phyloP scores from a whole-genome alignment of 495 filamentous ascomycete genomes.

The Sporormia fimetaria region DNA sequence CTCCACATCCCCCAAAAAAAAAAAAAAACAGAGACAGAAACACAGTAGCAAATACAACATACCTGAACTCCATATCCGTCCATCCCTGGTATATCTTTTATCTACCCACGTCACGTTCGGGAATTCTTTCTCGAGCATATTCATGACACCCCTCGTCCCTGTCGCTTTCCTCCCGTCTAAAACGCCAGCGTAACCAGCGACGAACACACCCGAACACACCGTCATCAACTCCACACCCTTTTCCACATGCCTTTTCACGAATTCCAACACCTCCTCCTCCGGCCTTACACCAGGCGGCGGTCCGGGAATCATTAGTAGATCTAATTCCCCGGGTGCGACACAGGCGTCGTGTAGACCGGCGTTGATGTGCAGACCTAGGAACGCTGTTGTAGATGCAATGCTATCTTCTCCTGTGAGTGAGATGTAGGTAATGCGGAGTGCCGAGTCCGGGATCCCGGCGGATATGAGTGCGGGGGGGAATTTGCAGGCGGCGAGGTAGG shows the following conservation, averaged over 20 bases:
- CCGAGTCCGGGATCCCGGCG: conserved; percentile 7
- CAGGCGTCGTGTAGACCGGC: conserved; percentile 8
- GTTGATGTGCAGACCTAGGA: conserved; percentile 5
- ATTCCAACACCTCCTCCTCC: conserved; percentile 11
- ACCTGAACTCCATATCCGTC: conserved; percentile 36
- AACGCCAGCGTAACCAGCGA: conserved; percentile 18
- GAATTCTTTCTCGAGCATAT: conserved; percentile 11
- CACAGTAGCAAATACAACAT: conserved; percentile 22
- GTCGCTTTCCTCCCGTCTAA: conserved; percentile 22
- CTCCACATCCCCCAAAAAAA: neutral
- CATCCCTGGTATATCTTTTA: conserved; percentile 12
- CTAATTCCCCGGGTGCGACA: conserved; percentile 17
- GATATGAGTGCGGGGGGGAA: conserved; percentile 15
- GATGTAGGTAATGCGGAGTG: conserved; percentile 17
- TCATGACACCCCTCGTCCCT: conserved; percentile 5
- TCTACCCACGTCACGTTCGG: conserved; percentile 14
- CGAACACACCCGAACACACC: conserved; percentile 17
- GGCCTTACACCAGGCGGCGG: conserved; percentile 9
- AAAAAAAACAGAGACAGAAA: conserved; percentile 3
- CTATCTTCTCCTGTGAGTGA: conserved; percentile 3
- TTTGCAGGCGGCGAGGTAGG: conserved; percentile 19
- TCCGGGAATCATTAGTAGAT: conserved; percentile 21
- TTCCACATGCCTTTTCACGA: conserved; percentile 17
- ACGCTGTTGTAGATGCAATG: conserved; percentile 4
- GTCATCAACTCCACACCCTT: conserved; percentile 16